A percentile compares a stretch with the other conserved stretches of the same genome.
Evolutionary conservation across 2,329 filamentous ascomycete species (phyloP).

Genomic region (Microcera coccophila): DNA sequence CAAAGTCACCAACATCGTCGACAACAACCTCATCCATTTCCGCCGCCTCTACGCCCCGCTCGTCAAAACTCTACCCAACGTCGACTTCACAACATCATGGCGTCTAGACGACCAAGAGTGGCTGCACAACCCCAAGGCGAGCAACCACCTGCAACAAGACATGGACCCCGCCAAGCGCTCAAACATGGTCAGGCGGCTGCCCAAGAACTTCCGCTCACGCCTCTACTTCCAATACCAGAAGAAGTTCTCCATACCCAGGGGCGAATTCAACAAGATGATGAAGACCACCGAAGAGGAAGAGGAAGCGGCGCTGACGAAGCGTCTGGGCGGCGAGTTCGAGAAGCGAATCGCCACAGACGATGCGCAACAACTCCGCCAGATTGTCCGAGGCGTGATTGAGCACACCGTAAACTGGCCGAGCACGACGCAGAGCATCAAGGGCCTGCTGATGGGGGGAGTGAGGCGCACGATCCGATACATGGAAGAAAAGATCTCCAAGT

Average conservation of each 20-base stretch:
- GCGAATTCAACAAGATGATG: slow-evolving; percentile 83
- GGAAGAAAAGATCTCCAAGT: slow-evolving; percentile 74
- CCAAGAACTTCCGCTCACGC: slow-evolving; percentile 79
- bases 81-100: slow-evolving; percentile 63
- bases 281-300: slow-evolving; percentile 69
- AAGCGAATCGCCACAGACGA: slow-evolving; percentile 72
- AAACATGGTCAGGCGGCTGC: slow-evolving; percentile 93
- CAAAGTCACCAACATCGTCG: slow-evolving; percentile 93
- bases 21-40: slow-evolving; percentile 87
- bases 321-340: slow-evolving; percentile 82
- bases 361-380: slow-evolving; percentile 60
- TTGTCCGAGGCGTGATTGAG: slow-evolving; percentile 72
- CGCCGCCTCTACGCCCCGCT: slow-evolving; percentile 85
- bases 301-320: slow-evolving; percentile 62
- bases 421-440: slow-evolving; percentile 81
- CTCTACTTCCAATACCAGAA: slow-evolving; percentile 94
- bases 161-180: slow-evolving; percentile 88
- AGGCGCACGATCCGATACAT: slow-evolving; percentile 69
- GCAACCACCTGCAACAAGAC: slow-evolving; percentile 74
- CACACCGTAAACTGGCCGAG: slow-evolving; percentile 92
- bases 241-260: slow-evolving; percentile 79
- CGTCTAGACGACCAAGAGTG: slow-evolving; percentile 38
- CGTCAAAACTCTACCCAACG: slow-evolving; percentile 84
- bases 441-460: slow-evolving; percentile 73
- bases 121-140: slow-evolving; percentile 46